Percentiles rank a stretch among this genome's conserved stretches.
phyloP scores from a whole-genome alignment of 768 basidiomycete genomes.

The Pleurotus salmoneostramineus region DNA sequence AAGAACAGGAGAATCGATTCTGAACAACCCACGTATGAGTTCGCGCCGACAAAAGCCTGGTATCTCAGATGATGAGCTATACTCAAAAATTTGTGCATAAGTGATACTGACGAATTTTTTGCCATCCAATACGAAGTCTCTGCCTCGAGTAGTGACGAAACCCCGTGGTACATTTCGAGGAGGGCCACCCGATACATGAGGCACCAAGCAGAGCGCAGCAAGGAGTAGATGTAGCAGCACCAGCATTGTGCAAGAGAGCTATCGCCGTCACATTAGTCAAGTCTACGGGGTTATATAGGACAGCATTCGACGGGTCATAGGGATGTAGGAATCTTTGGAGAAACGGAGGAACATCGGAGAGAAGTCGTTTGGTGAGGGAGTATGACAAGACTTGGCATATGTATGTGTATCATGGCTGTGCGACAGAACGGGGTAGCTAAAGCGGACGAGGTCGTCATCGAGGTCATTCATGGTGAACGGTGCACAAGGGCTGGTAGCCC shows the following conservation, averaged over 20 bases:
- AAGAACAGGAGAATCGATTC: neutral
- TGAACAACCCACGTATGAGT: slow-evolving; percentile 39
- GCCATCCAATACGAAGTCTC: slow-evolving; percentile 41
- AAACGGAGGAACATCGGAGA: slow-evolving; percentile 5
- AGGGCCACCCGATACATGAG: neutral
- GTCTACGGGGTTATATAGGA: too few species aligned
- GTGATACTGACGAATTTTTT: slow-evolving; percentile 40
- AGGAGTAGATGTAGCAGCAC: neutral
- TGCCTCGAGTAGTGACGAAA: slow-evolving; percentile 40
- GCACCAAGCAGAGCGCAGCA: neutral
- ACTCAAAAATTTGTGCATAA: neutral
- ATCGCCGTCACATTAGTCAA: too few species aligned
- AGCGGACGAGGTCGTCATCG: slow-evolving; percentile 2
- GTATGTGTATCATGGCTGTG: neutral
- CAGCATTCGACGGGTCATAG: neutral
- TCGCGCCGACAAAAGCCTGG: slow-evolving; percentile 48
- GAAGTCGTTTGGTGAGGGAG: neutral
- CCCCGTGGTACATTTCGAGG: slow-evolving; percentile 25
- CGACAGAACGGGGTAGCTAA: neutral
- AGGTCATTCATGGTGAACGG: neutral
- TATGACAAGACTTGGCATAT: neutral
- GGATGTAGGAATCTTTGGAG: neutral
- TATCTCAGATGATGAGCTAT: neutral
- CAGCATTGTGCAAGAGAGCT: too few species aligned
- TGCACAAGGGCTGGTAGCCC: neutral